Evolutionary conservation across 257 asterid genomes (phyloP).

Genomic region (Handroanthus guayacan): DNA sequence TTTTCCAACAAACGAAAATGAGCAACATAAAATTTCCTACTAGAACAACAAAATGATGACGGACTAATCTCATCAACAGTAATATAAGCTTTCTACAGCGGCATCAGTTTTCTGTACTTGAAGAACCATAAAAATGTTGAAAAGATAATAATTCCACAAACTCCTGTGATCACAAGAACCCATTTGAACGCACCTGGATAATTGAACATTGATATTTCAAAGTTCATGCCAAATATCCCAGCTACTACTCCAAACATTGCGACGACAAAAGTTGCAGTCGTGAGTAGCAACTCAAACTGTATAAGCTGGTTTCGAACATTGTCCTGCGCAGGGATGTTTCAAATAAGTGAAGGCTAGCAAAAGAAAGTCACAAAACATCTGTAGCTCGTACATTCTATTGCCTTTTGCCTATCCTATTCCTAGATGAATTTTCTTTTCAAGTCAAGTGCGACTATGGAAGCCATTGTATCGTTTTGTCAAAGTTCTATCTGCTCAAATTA

Average conservation of each 20-base stretch:
- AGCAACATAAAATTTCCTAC: too few relatives aligned
- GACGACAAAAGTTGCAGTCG: constrained; percentile 95
- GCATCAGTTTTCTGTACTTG: constrained; percentile 86
- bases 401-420: not conserved
- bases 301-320: constrained; percentile 97
- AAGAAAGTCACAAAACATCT: not conserved
- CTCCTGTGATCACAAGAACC: constrained; percentile 89
- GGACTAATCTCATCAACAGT: not conserved
- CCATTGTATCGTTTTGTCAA: too few relatives aligned
- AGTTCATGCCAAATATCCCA: constrained; percentile 96
- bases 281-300: constrained; percentile 88
- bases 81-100: constrained; percentile 55
- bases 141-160: constrained; percentile 65
- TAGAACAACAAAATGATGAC: too few relatives aligned
- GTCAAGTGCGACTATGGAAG: too few relatives aligned
- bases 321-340: constrained; percentile 63
- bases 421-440: too few relatives aligned
- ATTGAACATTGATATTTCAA: constrained; percentile 65
- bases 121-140: constrained; percentile 77
- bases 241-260: constrained; percentile 97
- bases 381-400: not conserved
- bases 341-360: not conserved
- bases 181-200: constrained; percentile 80
- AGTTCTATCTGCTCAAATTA: too few relatives aligned
- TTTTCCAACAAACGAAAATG: too few relatives aligned